A percentile compares a stretch with the other conserved stretches of the same genome.
Conservation (phyloP, 1,139 yeast genomes). For the Arxiozyma bovina region DNA sequence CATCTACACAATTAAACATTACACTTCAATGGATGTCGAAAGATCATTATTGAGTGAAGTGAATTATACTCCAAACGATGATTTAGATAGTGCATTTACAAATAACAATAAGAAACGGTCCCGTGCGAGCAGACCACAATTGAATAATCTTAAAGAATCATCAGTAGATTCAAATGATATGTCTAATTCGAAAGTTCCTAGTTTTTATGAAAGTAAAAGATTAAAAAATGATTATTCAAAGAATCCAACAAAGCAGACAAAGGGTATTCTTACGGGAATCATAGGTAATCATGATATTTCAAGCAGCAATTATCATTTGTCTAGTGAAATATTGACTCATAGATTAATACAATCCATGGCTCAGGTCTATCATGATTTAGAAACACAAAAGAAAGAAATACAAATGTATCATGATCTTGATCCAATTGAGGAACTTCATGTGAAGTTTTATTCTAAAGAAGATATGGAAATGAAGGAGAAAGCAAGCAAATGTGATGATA, state of each 20-base stretch:
- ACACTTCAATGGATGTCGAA: slow-evolving; percentile 66
- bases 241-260: slow-evolving; percentile 55
- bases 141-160: slow-evolving; percentile 6
- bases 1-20: slow-evolving; percentile 53
- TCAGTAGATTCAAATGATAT: neutral
- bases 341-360: slow-evolving; percentile 39
- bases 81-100: slow-evolving; percentile 22
- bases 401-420: slow-evolving; percentile 22
- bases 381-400: slow-evolving; percentile 26
- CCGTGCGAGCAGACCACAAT: slow-evolving; percentile 11
- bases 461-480: slow-evolving; percentile 16
- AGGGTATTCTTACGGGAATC: slow-evolving; percentile 52
- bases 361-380: slow-evolving; percentile 23
- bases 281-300: slow-evolving; percentile 33
- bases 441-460: slow-evolving; percentile 18
- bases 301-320: slow-evolving; percentile 26
- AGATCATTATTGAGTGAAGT: slow-evolving; percentile 72
- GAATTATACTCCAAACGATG: slow-evolving; percentile 39
- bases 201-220: slow-evolving; percentile 56
- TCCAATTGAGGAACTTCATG: slow-evolving; percentile 21
- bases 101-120: slow-evolving; percentile 17
- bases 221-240: slow-evolving; percentile 59
- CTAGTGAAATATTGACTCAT: slow-evolving; percentile 40
- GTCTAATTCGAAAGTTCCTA: slow-evolving; percentile 6
- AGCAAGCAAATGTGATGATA: slow-evolving; percentile 13